Evolutionary conservation across 441 rosid genomes (phyloP).

Genomic region (Capsella rubella): DNA sequence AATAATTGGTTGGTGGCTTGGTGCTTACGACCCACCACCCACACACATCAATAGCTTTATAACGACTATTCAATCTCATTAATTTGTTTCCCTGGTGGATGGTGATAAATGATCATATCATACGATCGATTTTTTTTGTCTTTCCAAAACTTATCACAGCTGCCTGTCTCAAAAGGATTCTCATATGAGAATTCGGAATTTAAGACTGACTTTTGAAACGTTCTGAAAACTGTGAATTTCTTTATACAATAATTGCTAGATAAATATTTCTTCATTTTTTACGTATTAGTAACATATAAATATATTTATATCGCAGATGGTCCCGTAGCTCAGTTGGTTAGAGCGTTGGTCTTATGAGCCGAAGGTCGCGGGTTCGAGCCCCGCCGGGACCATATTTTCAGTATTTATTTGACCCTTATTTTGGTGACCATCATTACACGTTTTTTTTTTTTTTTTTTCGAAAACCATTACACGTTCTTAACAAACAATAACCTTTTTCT

Average conservation of each 20-base stretch:
- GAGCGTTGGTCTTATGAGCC: constrained; percentile 92
- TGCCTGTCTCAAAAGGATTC: not conserved
- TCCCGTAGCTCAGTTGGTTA: constrained; percentile 93
- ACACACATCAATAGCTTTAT: constrained; percentile 43
- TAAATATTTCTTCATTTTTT: not conserved
- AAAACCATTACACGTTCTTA: no score
- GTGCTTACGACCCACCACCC: constrained; percentile 49
- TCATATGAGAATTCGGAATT: not conserved
- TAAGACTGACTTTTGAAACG: not conserved
- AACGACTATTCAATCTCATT: constrained; percentile 44
- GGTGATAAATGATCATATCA: constrained; percentile 23
- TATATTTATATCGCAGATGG: fast-evolving
- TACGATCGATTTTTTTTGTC: constrained; percentile 7
- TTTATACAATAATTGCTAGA: not conserved
- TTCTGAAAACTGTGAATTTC: not conserved
- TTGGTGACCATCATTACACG: no score
- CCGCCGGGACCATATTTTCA: constrained; percentile 71
- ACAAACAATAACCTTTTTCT: no score
- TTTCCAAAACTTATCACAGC: constrained; percentile 8
- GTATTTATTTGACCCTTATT: no score
- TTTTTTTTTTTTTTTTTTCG: no score
- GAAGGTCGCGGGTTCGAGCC: constrained; percentile 98
- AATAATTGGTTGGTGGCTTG: constrained; percentile 46
- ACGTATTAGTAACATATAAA: fast-evolving
- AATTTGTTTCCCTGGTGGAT: constrained; percentile 41